Percentiles rank a stretch among this genome's conserved stretches.
Evolutionary conservation across 2,329 filamentous ascomycete genomes (phyloP).

Genomic region (Colletotrichum euphorbiae): DNA sequence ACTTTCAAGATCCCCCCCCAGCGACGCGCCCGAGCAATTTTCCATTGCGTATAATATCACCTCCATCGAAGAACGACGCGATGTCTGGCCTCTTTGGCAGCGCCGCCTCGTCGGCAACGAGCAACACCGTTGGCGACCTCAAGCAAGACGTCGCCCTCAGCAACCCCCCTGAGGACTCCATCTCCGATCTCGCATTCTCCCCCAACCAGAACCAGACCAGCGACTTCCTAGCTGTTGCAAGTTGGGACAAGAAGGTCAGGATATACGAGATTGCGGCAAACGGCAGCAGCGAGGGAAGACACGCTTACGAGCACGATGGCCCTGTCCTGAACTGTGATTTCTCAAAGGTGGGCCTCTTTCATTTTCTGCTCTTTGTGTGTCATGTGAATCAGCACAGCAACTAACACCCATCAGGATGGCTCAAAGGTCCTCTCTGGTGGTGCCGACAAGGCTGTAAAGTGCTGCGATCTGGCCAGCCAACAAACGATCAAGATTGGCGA

Average conservation of each 20-base stretch:
- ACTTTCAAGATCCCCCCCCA: no score
- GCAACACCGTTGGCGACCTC: constrained; percentile 88
- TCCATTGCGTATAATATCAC: neutral
- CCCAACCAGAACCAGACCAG: constrained; percentile 65
- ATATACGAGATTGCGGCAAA: constrained; percentile 90
- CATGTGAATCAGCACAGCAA: no score
- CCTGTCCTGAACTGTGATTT: constrained; percentile 89
- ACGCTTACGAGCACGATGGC: constrained; percentile 85
- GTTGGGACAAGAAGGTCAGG: constrained; percentile 98
- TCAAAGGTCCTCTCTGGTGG: constrained; percentile 88
- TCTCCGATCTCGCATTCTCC: constrained; percentile 89
- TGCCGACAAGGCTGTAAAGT: constrained; percentile 89
- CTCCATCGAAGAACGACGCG: constrained; percentile 25
- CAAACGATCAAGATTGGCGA: constrained; percentile 80
- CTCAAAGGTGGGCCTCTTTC: constrained; percentile 75
- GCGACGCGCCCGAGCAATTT: neutral
- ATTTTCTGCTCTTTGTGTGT: constrained; percentile 25
- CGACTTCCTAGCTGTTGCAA: constrained; percentile 89
- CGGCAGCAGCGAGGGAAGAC: constrained; percentile 86
- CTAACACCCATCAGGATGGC: constrained; percentile 75
- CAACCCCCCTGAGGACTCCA: constrained; percentile 86
- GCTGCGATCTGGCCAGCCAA: constrained; percentile 82
- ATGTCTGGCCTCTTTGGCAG: constrained; percentile 76
- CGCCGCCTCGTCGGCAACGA: constrained; percentile 62
- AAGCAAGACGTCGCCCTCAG: constrained; percentile 86